These are phyloP conservation scores for Agapanthus africanus DNA, from an alignment of 106 monocot genomes.

Conservation along the genomic window DNA sequence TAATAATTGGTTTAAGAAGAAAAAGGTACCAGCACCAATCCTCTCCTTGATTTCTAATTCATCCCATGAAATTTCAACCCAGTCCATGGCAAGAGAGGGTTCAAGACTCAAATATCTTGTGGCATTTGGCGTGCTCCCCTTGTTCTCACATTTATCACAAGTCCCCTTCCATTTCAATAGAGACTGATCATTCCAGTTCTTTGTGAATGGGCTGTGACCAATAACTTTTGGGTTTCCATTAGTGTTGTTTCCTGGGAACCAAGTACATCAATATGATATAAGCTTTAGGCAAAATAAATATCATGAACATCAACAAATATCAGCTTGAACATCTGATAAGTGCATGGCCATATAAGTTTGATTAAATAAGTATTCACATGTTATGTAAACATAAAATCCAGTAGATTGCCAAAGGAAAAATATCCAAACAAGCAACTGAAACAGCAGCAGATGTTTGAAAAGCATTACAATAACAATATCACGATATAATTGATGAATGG, in stretches of 20 bases:
- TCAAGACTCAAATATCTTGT: conserved; percentile 44
- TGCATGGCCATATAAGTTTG: no score
- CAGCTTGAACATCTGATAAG: not conserved
- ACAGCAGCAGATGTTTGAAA: not conserved
- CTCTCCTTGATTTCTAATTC: conserved; percentile 66
- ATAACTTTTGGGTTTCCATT: conserved; percentile 6
- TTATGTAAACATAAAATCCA: not conserved
- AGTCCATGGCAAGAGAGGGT: conserved; percentile 60
- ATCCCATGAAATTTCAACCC: conserved; percentile 84
- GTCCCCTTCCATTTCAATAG: conserved; percentile 18
- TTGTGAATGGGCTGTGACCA: not conserved
- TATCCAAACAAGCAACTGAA: not conserved
- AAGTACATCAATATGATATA: not conserved
- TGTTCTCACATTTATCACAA: conserved; percentile 12
- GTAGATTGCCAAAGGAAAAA: not conserved
- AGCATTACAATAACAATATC: not conserved
- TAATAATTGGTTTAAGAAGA: not conserved
- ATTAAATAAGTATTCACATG: not conserved
- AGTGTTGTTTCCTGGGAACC: conserved; percentile 3
- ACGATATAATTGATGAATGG: not conserved
- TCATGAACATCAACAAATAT: not conserved
- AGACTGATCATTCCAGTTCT: conserved; percentile 14
- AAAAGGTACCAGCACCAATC: conserved; percentile 58
- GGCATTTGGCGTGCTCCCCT: conserved; percentile 5
- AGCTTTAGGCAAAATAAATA: not conserved